Percentiles rank a stretch among this genome's conserved stretches.
These are phyloP conservation scores for Trichoderma gracile DNA, from an alignment of 2,329 filamentous ascomycete genomes.

Conservation along the genomic window DNA sequence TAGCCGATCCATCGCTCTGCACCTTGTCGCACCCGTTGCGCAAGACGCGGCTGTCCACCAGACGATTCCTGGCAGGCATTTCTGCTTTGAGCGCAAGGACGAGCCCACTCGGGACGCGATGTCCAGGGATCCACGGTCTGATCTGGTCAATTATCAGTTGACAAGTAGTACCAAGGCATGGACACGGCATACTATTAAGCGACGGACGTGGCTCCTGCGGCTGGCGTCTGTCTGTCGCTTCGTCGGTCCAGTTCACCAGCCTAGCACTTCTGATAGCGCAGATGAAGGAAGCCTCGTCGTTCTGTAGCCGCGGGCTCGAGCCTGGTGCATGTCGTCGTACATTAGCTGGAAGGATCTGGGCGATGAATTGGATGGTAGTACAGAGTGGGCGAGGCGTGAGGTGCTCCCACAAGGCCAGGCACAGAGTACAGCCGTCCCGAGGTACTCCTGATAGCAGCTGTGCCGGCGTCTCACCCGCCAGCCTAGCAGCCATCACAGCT, in stretches of 20 bases:
- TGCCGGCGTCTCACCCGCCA: too few relatives aligned
- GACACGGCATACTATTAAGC: slow-evolving; percentile 23
- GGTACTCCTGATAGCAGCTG: too few relatives aligned
- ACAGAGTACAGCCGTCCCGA: too few relatives aligned
- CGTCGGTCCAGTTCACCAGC: too few relatives aligned
- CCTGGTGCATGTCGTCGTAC: slow-evolving; percentile 6
- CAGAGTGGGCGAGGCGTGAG: too few relatives aligned
- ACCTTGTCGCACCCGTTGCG: not conserved
- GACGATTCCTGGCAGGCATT: slow-evolving; percentile 7
- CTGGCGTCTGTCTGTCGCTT: slow-evolving; percentile 17
- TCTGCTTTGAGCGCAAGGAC: slow-evolving; percentile 1
- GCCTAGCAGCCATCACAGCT: not conserved
- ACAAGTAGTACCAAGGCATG: not conserved
- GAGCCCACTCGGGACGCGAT: slow-evolving; percentile 12
- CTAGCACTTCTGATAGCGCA: not conserved
- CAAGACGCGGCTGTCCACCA: slow-evolving; percentile 24
- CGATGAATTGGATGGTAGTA: not conserved
- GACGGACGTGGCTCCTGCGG: slow-evolving; percentile 19
- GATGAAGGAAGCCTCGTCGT: not conserved
- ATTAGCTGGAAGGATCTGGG: slow-evolving; percentile 20
- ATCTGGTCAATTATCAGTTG: slow-evolving; percentile 12
- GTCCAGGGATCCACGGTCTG: slow-evolving; percentile 2
- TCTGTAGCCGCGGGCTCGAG: slow-evolving; percentile 18
- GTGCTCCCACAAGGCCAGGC: too few relatives aligned
- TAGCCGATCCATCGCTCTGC: slow-evolving; percentile 17